These are phyloP conservation scores for Penicillium flavigenum DNA, from an alignment of 495 filamentous ascomycete species.

Conservation along the genomic window DNA sequence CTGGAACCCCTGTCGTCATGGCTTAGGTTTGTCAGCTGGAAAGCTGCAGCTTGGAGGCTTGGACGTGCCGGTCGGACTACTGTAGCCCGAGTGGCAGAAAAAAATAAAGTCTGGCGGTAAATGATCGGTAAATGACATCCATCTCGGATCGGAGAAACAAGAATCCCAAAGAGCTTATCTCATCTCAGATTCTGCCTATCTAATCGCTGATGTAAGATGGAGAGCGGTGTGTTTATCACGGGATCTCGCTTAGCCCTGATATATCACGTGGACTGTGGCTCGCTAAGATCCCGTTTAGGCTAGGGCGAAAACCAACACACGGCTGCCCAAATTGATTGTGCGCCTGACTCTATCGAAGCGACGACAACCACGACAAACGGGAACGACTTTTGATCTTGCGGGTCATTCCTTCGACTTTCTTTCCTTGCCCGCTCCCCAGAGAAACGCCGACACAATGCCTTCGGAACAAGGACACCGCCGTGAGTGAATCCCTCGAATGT, in stretches of 20 bases:
- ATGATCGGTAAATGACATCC: neutral
- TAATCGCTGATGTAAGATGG: neutral
- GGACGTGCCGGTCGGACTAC: conserved; percentile 32
- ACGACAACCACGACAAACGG: conserved; percentile 53
- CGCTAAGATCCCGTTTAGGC: conserved; percentile 42
- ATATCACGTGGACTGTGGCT: conserved; percentile 10
- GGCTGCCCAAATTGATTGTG: conserved; percentile 45
- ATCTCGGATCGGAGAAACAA: neutral
- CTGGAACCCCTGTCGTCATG: conserved; percentile 22
- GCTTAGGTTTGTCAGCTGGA: conserved; percentile 26
- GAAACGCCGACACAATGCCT: conserved; percentile 68
- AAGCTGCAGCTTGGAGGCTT: conserved; percentile 14
- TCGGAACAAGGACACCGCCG: conserved; percentile 80
- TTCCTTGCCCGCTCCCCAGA: conserved; percentile 51
- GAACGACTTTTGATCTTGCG: conserved; percentile 49
- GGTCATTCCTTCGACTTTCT: conserved; percentile 52
- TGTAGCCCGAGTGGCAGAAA: conserved; percentile 35
- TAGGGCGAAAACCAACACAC: conserved; percentile 46
- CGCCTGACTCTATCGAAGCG: conserved; percentile 47
- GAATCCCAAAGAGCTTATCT: neutral
- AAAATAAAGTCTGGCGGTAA: conserved; percentile 2
- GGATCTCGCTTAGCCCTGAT: conserved; percentile 43
- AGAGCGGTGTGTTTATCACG: conserved; percentile 31
- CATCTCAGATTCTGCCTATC: conserved; percentile 2
- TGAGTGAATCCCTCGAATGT: conserved; percentile 51